A percentile compares a stretch with the other conserved stretches of the same genome.
Conservation (phyloP, 1,139 yeast species). For the Candida sp. region DNA sequence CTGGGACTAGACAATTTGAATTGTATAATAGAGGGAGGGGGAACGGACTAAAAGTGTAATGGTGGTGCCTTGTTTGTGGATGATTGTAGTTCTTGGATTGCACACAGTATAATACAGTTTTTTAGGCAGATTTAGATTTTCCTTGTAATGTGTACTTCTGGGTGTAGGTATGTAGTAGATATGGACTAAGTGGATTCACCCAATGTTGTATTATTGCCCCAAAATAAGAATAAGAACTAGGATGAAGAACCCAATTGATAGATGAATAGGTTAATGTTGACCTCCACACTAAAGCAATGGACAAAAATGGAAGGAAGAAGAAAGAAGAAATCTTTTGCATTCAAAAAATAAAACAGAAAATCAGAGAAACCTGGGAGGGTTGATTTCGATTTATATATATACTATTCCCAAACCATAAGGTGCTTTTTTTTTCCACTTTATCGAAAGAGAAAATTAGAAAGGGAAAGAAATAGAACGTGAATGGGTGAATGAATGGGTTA, state of each 20-base stretch:
- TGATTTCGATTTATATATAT: not conserved
- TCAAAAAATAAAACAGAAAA: not conserved
- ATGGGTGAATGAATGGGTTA: not conserved
- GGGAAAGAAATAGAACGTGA: not conserved
- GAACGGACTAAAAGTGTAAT: not conserved
- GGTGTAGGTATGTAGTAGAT: no score
- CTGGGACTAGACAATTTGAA: no score
- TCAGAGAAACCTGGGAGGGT: not conserved
- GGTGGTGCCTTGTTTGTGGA: not conserved
- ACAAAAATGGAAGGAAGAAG: not conserved
- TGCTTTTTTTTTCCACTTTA: not conserved
- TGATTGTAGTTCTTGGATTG: not conserved
- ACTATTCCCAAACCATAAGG: not conserved
- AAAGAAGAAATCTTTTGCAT: not conserved
- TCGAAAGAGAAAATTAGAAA: not conserved
- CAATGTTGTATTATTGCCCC: no score
- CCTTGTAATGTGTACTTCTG: not conserved
- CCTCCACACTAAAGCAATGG: not conserved
- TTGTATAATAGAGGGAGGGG: not conserved
- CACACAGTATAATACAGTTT: not conserved
- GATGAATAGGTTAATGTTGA: not conserved
- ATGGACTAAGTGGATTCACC: no score
- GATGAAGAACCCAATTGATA: not conserved
- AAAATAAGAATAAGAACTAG: not conserved
- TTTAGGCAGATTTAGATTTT: not conserved